Base-by-base conservation (phyloP, 148 eudicot species). In the Beta vulgaris region DNA sequence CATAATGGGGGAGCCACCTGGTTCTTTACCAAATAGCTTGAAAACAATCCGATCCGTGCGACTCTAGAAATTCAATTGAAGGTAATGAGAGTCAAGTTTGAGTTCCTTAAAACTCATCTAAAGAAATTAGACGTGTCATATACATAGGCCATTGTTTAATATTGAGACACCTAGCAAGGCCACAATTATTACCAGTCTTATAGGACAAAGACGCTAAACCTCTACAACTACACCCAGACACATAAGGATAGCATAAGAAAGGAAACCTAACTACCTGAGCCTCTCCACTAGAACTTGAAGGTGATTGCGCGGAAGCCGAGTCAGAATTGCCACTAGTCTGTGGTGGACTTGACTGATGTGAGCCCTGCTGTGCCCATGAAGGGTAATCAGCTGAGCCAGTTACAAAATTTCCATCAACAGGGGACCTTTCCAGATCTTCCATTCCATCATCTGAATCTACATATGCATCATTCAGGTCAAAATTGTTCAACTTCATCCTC, bases 21-120 rank as follows among this genome's bases (percentile, higher is more conserved):
- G 98, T 69, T 89, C 93, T 93, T 92, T 92, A 29, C 97, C 97
- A 80, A 92, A 92, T 40, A 92, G 88, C 76, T 92, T 92, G 86
- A 92, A 88, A 71, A 92, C 97, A 70, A 92, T 90, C 25, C 93
- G 85, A 79, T 87, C 95, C 12, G 97, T 92, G 57, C 93, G 93
- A 73, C 87, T 80, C 98, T 93, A 91, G 69, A 85, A 76, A 78
- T 46, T 44, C 2, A 48, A 79, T 60, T 35, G 32, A 44, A 66
- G 19, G 7, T 48, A 59, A 28, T 39, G 62, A 49, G 68, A 60
- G 13, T 3, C 40, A 40, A 1, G 19, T 8, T 60, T 68, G 21
- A 67, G 36, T 28, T 46, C 48, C 32, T 46, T n/a, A 5, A 25
- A 60, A 60, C 60, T 75, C 28, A 32, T 35, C 37, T 4, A 36